phyloP scores from a whole-genome alignment of 306 rosid species.

The Vigna angularis region DNA sequence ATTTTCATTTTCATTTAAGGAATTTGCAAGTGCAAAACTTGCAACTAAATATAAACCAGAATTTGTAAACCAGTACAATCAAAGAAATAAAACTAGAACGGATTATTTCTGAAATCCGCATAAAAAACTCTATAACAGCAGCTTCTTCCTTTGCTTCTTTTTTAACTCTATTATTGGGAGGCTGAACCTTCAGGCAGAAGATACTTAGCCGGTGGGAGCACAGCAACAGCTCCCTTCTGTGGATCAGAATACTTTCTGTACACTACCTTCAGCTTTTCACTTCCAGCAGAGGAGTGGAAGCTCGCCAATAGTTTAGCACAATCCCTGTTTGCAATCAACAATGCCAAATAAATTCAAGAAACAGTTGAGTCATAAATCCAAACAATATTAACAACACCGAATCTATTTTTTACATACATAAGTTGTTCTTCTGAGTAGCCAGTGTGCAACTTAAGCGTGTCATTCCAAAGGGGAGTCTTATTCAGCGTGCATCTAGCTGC shows the following conservation, averaged over 20 bases:
- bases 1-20: no score
- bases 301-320: constrained; percentile 69
- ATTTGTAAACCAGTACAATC: background rate
- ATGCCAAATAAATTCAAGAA: background rate
- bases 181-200: constrained; percentile 45
- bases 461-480: constrained; percentile 75
- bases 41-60: background rate
- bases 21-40: no score
- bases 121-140: background rate
- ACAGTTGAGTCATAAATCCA: background rate
- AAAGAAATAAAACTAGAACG: background rate
- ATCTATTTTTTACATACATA: constrained; percentile 38
- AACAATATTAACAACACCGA: background rate
- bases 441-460: constrained; percentile 69
- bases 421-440: constrained; percentile 75
- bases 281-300: constrained; percentile 54
- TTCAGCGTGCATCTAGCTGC: constrained; percentile 80
- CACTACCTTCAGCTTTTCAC: constrained; percentile 65
- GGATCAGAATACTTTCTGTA: constrained; percentile 61
- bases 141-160: background rate
- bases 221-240: constrained; percentile 67
- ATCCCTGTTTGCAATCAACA: constrained; percentile 50
- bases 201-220: constrained; percentile 66
- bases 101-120: constrained; percentile 36
- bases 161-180: constrained; percentile 16